Evolutionary conservation across 2,329 filamentous ascomycete species (phyloP), one percentile per base, ranked within the genome.

Genomic region (Alternaria solani): DNA sequence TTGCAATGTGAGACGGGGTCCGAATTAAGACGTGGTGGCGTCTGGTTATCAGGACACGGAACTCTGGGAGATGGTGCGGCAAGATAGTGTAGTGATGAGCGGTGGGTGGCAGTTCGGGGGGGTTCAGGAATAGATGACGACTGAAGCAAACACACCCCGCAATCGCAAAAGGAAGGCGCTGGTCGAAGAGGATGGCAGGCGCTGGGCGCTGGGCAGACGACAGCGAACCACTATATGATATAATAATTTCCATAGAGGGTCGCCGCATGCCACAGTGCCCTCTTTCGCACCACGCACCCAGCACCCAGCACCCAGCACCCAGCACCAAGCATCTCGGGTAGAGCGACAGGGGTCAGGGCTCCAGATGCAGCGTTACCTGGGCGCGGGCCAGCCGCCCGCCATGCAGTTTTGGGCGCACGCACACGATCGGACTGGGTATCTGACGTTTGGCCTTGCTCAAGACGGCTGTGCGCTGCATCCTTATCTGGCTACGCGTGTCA

Each of bases 1-100:
- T 59, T 57, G 65, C 54, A 64, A 59, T 44, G 61, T 59, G 43
- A 58, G 56, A 61, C 61, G 42, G 20, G 7, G 54, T 54, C 57
- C 51, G 57, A 60, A 61, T 49, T 47, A 34, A 55, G 41, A 23
- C 14, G 44, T 30, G 48, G 52, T 48, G 55, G 44, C 38, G 51
- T 46, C 42, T 42, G 34, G 43, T 59, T 66, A 57, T 64, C 58
- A 64, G 28, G 30, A 44, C 39, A 48, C 42, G 47, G 48, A 43
- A 55, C 38, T 43, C 26, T 42, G 25, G 38, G 56, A 57, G 20
- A 28, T 53, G 32, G 56, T 58, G 55, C 28, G 28, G 55, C 30
- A 53, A 41, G 39, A 42, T 28, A 42, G 39, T 20, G 18, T n/a
- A 42, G 36, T 53, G 48, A 48, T 25, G 41, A 18, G 41, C 46